phyloP scores from a whole-genome alignment of 768 basidiomycete genomes.

The Floccularia luteovirens region DNA sequence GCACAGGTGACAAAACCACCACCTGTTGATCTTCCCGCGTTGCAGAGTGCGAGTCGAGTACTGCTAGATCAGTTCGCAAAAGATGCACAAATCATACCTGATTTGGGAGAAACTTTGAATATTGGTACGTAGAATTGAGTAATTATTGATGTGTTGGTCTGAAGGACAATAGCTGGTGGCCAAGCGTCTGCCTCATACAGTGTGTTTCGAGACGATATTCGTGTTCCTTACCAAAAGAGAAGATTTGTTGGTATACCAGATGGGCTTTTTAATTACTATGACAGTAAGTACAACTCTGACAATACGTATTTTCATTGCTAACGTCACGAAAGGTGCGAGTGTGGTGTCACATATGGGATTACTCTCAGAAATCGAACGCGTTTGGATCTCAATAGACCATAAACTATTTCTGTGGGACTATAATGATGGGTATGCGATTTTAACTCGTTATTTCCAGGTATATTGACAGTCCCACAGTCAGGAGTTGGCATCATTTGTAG shows the following conservation, averaged over 20 bases:
- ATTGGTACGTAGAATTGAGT: slow-evolving; percentile 34
- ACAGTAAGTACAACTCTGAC: slow-evolving; percentile 36
- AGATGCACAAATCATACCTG: slow-evolving; percentile 70
- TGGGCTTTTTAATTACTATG: slow-evolving; percentile 70
- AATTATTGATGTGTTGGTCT: slow-evolving; percentile 5
- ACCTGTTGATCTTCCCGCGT: slow-evolving; percentile 49
- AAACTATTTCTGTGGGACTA: slow-evolving; percentile 97
- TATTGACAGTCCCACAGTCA: slow-evolving; percentile 37
- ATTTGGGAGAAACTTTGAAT: slow-evolving; percentile 61
- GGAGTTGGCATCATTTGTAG: slow-evolving; percentile 86
- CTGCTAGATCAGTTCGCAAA: slow-evolving; percentile 64
- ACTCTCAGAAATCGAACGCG: slow-evolving; percentile 87
- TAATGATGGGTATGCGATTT: slow-evolving; percentile 67
- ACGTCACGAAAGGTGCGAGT: slow-evolving; percentile 41
- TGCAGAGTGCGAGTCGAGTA: slow-evolving; percentile 61
- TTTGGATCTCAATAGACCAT: slow-evolving; percentile 93
- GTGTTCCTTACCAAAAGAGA: slow-evolving; percentile 75
- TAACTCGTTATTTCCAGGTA: neutral
- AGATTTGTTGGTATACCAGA: slow-evolving; percentile 74
- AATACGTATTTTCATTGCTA: slow-evolving; percentile 8
- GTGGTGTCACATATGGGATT: slow-evolving; percentile 84
- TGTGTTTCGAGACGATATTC: slow-evolving; percentile 68
- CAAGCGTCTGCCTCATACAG: slow-evolving; percentile 75
- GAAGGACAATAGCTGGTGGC: slow-evolving; percentile 39
- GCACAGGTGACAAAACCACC: slow-evolving; percentile 19